Evolutionary conservation across 306 rosid species (phyloP).

Genomic region (Pyrus pyrifolia): DNA sequence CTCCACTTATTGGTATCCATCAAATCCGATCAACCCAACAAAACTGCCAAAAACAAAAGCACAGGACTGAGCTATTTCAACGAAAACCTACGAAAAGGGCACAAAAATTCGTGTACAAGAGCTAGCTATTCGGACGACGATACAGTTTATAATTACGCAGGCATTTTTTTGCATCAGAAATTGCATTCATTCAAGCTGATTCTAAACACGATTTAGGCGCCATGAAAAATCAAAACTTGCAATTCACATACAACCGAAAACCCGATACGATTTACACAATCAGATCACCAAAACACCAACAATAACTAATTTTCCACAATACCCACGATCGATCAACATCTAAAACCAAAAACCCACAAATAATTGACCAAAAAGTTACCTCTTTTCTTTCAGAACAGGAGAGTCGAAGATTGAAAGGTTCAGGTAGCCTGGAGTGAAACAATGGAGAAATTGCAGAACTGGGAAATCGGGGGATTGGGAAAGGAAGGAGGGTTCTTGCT

Average conservation of each 20-base stretch:
- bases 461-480: background rate
- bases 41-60: background rate
- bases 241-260: background rate
- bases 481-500: background rate
- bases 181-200: background rate
- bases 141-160: background rate
- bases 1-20: constrained; percentile 26
- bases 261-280: background rate
- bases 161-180: background rate
- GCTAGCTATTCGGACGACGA: background rate
- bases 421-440: background rate
- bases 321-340: background rate
- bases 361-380: background rate
- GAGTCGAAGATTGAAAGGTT: background rate
- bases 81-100: background rate
- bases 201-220: background rate
- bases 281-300: background rate
- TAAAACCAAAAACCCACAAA: background rate
- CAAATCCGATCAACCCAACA: background rate
- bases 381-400: background rate
- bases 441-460: background rate
- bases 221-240: background rate
- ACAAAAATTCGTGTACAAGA: background rate
- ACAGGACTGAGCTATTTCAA: background rate
- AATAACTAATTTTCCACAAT: background rate